Evolutionary conservation across 164 flowering plant genomes (phyloP), one percentile per base, ranked within the genome.

Genomic region (Piper longum): DNA sequence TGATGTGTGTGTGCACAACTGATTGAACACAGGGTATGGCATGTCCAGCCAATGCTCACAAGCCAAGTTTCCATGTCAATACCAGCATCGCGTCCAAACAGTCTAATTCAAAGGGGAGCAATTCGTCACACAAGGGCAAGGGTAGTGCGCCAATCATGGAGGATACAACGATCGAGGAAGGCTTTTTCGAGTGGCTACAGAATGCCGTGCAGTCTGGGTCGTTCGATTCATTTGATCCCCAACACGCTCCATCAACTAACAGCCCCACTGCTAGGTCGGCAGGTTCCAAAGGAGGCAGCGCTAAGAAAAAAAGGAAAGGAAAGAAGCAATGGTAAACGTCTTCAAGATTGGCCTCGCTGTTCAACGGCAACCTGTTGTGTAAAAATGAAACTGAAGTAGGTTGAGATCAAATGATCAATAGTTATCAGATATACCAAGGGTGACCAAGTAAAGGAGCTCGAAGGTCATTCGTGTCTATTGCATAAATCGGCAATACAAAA

Each of bases 1-100:
- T 56, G 17, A 19, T 3, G 4, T 56, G 39, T 54, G 26, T 54
- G 60, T 57, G 41, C 36, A 18, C 16, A 55, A 51, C 65, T 48
- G 8, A 8, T 48, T 5, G 9, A 5, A 48, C 78, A 57, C 83
- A 93, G 99, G 99, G 95, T 60, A 93, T 93, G 99, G 84, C 91
- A 78, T 93, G 96, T 64, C 84, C 89, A 41, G 82, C 85, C 45
- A 93, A 91, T 75, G 79, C 85, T 44, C 97, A 93, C 84, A 90
- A 85, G 69, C 95, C 99, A 52, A 91, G 86, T 70, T 93, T 93
- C 67, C 97, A 91, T 66, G 99, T 88, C 43, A 93, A 88, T 78
- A 87, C 95, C 19, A 90, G 80, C 67, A 63, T 87, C 9, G 78
- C 79, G 36, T 77, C 87, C 16, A 92, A 84, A 77, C 84, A 82